These are phyloP conservation scores for Lenwebbia sp. DNA, from an alignment of 345 rosid species.

Conservation along the genomic window DNA sequence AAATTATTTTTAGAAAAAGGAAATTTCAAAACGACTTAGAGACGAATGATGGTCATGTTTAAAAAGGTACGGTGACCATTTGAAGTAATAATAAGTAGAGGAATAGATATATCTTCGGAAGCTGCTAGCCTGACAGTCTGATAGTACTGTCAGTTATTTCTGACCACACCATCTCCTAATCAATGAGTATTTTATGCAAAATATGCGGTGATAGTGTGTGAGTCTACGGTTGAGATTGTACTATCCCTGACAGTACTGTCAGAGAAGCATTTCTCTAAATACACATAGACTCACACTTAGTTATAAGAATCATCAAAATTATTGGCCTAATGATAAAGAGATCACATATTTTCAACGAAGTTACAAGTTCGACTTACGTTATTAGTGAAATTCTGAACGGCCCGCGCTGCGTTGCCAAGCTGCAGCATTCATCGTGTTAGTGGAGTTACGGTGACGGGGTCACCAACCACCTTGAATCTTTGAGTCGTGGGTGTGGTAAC, in stretches of 20 bases:
- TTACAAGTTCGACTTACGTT: neutral
- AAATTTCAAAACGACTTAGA: neutral
- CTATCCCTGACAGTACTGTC: no score
- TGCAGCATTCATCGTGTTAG: neutral
- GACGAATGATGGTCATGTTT: neutral
- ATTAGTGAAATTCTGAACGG: neutral
- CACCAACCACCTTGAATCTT: accelerated
- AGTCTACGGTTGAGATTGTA: no score
- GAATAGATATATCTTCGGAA: no score
- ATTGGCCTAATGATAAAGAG: neutral
- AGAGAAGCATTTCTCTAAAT: no score
- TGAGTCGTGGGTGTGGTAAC: accelerated
- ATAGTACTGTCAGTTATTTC: no score
- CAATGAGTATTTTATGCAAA: no score
- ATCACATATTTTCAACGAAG: neutral
- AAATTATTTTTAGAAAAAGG: neutral
- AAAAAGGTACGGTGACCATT: neutral
- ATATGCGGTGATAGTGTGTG: no score
- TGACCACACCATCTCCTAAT: no score
- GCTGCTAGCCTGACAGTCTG: no score
- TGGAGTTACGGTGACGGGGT: neutral
- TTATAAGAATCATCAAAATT: neutral
- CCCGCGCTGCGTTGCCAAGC: accelerated
- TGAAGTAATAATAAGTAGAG: neutral
- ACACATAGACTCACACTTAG: no score